phyloP scores from a whole-genome alignment of 768 basidiomycete species.

The Lentinula sp. region DNA sequence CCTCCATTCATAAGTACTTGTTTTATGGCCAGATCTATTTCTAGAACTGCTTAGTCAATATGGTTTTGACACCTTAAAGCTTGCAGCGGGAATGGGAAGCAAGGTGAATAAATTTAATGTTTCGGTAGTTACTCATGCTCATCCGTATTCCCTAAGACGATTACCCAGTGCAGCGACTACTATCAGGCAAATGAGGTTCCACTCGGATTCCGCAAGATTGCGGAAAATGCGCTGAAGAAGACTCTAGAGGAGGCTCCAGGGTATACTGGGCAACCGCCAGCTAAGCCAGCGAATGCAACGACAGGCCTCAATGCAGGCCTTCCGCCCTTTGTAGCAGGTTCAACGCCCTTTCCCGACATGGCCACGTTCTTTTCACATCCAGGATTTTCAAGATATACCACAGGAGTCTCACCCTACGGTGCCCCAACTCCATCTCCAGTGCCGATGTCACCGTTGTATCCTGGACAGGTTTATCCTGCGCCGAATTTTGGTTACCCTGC shows the following conservation, averaged over 20 bases:
- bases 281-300: not conserved
- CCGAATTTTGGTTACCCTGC: not conserved
- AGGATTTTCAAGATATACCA: conserved; percentile 1
- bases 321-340: not conserved
- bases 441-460: not conserved
- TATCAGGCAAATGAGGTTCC: conserved; percentile 37
- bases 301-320: not conserved
- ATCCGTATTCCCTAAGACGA: conserved; percentile 6
- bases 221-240: conserved; percentile 13
- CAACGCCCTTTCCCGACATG: conserved; percentile 1
- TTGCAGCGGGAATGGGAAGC: conserved; percentile 61
- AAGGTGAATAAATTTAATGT: conserved; percentile 33
- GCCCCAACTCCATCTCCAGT: not conserved
- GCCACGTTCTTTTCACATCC: not conserved
- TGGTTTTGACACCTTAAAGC: conserved; percentile 63
- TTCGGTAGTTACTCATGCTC: not conserved
- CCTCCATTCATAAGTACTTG: not conserved
- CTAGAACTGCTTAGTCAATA: conserved; percentile 50
- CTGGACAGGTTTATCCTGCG: not conserved
- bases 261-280: not conserved
- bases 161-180: conserved; percentile 43
- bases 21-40: conserved; percentile 35
- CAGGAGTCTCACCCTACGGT: conserved; percentile 4
- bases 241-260: not conserved
- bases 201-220: conserved; percentile 35